These are phyloP conservation scores for Copromyces sp. DNA, from an alignment of 495 filamentous ascomycete species.

Conservation along the genomic window DNA sequence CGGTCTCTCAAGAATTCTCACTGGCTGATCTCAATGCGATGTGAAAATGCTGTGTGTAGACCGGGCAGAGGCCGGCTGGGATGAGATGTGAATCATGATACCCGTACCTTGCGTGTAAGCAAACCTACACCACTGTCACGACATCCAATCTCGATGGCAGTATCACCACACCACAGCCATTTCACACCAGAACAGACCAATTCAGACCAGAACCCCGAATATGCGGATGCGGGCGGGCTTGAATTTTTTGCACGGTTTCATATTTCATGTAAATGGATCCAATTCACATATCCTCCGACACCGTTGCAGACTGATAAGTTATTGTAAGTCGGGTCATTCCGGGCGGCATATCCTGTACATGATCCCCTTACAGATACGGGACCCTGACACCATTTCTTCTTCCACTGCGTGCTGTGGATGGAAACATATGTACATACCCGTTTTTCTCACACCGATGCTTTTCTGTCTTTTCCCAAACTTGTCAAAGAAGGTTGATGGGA, in stretches of 20 bases:
- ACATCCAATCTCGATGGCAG: neutral
- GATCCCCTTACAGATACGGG: neutral
- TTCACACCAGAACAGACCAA: neutral
- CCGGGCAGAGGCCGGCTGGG: neutral
- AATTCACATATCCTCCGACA: neutral
- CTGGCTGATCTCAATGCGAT: neutral
- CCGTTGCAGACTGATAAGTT: neutral
- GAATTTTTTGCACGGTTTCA: neutral
- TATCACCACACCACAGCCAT: neutral
- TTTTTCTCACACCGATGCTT: neutral
- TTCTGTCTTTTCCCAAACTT: neutral
- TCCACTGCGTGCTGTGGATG: neutral
- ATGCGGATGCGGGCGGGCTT: neutral
- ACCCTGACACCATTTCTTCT: neutral
- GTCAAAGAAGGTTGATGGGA: neutral
- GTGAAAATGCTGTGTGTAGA: neutral
- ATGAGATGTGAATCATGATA: neutral
- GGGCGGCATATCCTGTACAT: neutral
- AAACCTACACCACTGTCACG: neutral
- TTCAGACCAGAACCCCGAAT: neutral
- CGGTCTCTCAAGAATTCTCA: neutral
- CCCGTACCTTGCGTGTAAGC: neutral
- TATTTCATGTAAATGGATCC: neutral
- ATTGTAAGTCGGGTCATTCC: neutral
- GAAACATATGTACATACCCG: neutral